Evolutionary conservation across 179 eudicot species (phyloP).

Genomic region (Silene vulgaris): DNA sequence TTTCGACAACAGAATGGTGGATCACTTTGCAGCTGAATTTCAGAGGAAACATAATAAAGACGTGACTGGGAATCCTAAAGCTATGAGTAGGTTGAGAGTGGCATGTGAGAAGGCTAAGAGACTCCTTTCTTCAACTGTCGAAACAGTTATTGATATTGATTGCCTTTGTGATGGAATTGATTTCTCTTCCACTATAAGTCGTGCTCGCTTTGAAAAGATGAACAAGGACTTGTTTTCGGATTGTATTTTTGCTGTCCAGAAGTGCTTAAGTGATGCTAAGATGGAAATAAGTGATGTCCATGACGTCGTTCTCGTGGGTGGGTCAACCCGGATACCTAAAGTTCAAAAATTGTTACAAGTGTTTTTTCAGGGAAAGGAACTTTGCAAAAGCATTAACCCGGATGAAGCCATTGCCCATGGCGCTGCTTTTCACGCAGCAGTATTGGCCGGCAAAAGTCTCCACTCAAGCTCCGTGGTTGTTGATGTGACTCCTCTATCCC

Average conservation of each 20-base stretch:
- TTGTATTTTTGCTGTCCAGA: not conserved
- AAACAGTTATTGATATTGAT: not conserved
- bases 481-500: not conserved
- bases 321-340: constrained; percentile 1
- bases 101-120: not conserved
- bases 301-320: not conserved
- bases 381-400: not conserved
- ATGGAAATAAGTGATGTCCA: not conserved
- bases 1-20: not conserved
- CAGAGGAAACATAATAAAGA: not conserved
- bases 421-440: not conserved
- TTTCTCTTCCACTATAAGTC: not conserved
- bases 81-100: not conserved
- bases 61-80: not conserved
- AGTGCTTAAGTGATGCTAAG: not conserved
- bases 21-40: not conserved
- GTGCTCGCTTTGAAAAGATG: not conserved
- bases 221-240: not conserved
- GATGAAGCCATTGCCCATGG: not conserved
- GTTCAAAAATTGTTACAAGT: not conserved
- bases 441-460: not conserved
- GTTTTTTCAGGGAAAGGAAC: not conserved
- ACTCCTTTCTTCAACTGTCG: not conserved
- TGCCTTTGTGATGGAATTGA: not conserved
- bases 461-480: not conserved